Evolutionary conservation across 2,329 filamentous ascomycete species (phyloP).

Genomic region (Fusarium multiceps): DNA sequence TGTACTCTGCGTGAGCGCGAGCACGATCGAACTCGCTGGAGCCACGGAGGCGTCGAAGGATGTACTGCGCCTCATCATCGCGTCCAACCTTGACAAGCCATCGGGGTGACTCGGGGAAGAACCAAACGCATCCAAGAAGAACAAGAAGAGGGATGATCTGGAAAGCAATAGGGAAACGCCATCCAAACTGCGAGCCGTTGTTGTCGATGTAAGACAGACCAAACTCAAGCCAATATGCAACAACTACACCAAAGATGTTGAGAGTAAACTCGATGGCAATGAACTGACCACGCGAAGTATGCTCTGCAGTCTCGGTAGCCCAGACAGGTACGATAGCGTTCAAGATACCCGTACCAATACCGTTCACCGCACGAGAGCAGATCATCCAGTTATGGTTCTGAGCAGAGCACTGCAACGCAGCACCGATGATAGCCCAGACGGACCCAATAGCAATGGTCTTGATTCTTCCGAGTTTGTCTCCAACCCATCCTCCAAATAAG

Average conservation of each 20-base stretch:
- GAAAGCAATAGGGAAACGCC: slow-evolving; percentile 77
- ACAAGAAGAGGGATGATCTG: slow-evolving; percentile 73
- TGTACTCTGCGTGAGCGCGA: slow-evolving; percentile 71
- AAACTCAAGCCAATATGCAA: slow-evolving; percentile 69
- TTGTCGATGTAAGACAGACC: slow-evolving; percentile 70
- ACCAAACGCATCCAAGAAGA: slow-evolving; percentile 67
- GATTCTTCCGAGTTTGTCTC: slow-evolving; percentile 36
- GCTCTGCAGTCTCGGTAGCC: slow-evolving; percentile 76
- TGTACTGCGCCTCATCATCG: slow-evolving; percentile 73
- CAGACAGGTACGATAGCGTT: slow-evolving; percentile 78
- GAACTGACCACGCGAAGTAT: slow-evolving; percentile 74
- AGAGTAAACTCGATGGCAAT: slow-evolving; percentile 70
- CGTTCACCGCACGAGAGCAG: slow-evolving; percentile 48
- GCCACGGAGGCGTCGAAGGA: slow-evolving; percentile 73
- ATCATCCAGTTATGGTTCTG: slow-evolving; percentile 42
- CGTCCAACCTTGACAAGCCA: slow-evolving; percentile 75
- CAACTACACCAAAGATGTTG: slow-evolving; percentile 51
- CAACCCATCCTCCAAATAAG: slow-evolving; percentile 32
- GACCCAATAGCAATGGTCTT: slow-evolving; percentile 37
- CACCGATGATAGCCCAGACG: slow-evolving; percentile 30
- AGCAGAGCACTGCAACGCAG: slow-evolving; percentile 25
- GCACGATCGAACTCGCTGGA: slow-evolving; percentile 62
- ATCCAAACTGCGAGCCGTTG: slow-evolving; percentile 68
- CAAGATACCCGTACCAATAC: slow-evolving; percentile 72
- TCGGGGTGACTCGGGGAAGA: slow-evolving; percentile 76